A percentile compares a stretch with the other conserved stretches of the same genome.
These are phyloP conservation scores for Pholiota adiposa DNA, from an alignment of 1,284 basidiomycete genomes.

Conservation along the genomic window DNA sequence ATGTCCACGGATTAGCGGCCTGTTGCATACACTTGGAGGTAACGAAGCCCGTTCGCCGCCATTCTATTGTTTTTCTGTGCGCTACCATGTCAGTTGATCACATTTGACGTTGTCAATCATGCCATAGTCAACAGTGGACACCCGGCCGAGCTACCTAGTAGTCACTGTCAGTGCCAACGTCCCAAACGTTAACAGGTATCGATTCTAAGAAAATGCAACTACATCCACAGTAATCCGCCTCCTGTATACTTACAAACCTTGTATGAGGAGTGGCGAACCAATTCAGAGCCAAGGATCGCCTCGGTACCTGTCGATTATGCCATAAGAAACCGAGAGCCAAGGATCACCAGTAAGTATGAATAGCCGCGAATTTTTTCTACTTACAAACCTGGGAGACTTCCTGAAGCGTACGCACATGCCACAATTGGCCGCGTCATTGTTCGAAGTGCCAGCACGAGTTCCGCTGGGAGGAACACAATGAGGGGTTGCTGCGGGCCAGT, in stretches of 20 bases:
- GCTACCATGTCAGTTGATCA: background rate
- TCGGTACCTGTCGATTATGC: slow-evolving; percentile 5
- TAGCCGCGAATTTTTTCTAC: background rate
- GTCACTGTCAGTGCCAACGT: too few relatives aligned
- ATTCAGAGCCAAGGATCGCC: background rate
- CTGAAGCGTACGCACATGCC: background rate
- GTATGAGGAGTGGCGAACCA: background rate
- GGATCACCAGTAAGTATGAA: background rate
- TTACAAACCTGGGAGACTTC: background rate
- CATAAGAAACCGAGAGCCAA: slow-evolving; percentile 1
- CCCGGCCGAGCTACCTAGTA: background rate
- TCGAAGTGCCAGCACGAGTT: background rate
- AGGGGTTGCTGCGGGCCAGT: background rate
- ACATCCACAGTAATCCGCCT: too few relatives aligned
- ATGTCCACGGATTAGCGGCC: background rate
- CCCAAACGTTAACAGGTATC: too few relatives aligned
- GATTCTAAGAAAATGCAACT: too few relatives aligned
- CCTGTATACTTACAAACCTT: too few relatives aligned
- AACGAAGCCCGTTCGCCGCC: background rate
- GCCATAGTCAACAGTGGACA: background rate
- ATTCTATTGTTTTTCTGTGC: background rate
- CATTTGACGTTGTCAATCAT: background rate
- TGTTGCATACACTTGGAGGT: background rate
- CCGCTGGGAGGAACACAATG: background rate
- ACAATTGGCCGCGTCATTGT: background rate